These are phyloP conservation scores for Acanthamoeba lugdunensis DNA, from an alignment of 208 protist species.

Conservation along the genomic window DNA sequence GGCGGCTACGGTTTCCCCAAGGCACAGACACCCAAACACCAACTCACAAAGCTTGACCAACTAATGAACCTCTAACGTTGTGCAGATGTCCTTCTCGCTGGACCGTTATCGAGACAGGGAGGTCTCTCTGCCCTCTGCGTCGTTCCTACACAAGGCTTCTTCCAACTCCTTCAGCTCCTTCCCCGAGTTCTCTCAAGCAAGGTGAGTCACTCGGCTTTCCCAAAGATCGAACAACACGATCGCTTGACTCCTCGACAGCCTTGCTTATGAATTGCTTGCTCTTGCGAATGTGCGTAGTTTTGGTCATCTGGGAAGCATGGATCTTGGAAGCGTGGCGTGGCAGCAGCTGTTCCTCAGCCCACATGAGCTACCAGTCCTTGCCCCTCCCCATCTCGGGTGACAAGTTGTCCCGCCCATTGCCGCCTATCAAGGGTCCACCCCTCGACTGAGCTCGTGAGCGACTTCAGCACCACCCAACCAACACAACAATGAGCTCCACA, in stretches of 20 bases:
- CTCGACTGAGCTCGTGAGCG: no score
- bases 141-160: background rate
- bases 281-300: background rate
- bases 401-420: background rate
- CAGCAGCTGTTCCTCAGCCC: conserved; percentile 55
- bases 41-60: background rate
- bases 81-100: background rate
- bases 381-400: conserved; percentile 8
- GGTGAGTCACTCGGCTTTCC: background rate
- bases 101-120: background rate
- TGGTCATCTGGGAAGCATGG: conserved; percentile 1
- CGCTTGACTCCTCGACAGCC: no score
- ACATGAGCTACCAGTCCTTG: conserved; percentile 48
- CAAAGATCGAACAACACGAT: no score
- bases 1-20: background rate
- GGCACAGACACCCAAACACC: background rate
- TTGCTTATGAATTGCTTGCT: background rate
- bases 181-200: conserved; percentile 2
- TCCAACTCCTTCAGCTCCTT: conserved; percentile 25
- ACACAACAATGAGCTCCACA: no score
- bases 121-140: background rate
- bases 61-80: background rate
- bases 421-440: no score
- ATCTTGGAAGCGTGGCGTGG: conserved; percentile 30
- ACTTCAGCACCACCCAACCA: no score